Base-by-base conservation (phyloP, 768 basidiomycete species). In the Cubamyces lactineus region DNA sequence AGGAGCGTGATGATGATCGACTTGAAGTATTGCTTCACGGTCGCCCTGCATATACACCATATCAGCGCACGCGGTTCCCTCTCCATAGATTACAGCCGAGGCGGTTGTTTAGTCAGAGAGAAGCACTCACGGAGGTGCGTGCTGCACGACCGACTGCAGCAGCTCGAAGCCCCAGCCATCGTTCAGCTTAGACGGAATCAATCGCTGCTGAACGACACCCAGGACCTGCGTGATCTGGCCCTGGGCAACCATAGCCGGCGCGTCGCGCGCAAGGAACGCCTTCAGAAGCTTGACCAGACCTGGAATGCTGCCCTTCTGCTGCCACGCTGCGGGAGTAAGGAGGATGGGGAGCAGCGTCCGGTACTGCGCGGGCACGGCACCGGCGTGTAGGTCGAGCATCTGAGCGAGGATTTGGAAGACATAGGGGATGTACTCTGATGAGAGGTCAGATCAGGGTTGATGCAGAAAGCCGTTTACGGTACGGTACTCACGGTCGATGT, bases 381-480 rank as follows among this genome's bases (percentile, higher is more conserved):
- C 70, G 1, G 73, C 76, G 67, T 96, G 95, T 2, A 93, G 77
- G 64, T 94, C 90, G 30, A 99, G 88, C 83, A 99, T 94, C 70
- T 98, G 97, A 0, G 95, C 90, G 47, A 98, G 86, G 66, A 99
- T 84, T 71, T 99, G 97, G 82, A 98, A 98, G 57, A 92, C 91
- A 73, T 97, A 99, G 4, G 97, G 96, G 49, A 98, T 88, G 71
- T 97, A 98, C 78, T 98, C 96, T 95, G 74, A 3, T 23, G 38
- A 13, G 30, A 42, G 13, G 17, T 2, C 5, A 3, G 7, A 26
- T 23, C 8, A 5, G 23, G 13, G 2, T 12, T 28, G 1, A n/a
- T 30, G 53, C 11, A 51, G 53, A 45, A 15, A 34, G 58, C 16
- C 49, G 6, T 42, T 23, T 5, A 13, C 0, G 57, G 34, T 28